A percentile compares a stretch with the other conserved stretches of the same genome.
Conservation (phyloP, 179 eudicot species). For the Silene vulgaris region DNA sequence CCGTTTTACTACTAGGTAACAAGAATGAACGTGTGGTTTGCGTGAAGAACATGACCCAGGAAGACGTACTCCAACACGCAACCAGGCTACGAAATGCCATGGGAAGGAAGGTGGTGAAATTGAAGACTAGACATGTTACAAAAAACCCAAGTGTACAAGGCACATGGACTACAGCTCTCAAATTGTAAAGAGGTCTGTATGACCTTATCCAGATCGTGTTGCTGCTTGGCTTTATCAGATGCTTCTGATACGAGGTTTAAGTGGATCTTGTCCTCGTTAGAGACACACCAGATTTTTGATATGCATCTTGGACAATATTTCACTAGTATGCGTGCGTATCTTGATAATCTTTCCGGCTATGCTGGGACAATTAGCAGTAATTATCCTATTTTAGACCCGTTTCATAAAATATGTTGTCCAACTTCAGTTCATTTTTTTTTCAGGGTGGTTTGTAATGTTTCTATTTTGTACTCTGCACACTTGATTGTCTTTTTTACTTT, state of each 20-base stretch:
- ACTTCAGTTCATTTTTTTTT: neutral
- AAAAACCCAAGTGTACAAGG: slow-evolving; percentile 36
- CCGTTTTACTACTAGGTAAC: slow-evolving; percentile 19
- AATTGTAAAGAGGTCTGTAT: slow-evolving; percentile 11
- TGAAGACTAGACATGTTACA: slow-evolving; percentile 33
- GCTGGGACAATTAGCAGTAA: neutral
- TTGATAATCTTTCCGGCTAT: slow-evolving; percentile 10
- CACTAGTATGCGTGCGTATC: neutral
- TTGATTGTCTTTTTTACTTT: neutral
- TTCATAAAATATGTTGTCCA: neutral
- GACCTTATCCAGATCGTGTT: neutral
- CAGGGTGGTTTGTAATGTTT: neutral
- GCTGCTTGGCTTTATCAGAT: neutral
- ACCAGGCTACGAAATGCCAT: slow-evolving; percentile 30
- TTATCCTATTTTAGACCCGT: neutral
- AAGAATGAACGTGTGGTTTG: slow-evolving; percentile 33
- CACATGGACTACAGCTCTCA: slow-evolving; percentile 33
- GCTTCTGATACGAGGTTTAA: neutral
- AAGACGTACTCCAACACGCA: slow-evolving; percentile 29
- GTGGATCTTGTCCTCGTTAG: neutral
- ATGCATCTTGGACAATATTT: neutral
- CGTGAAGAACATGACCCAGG: slow-evolving; percentile 32
- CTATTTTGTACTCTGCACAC: neutral
- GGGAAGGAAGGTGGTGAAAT: slow-evolving; percentile 34
- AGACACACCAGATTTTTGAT: neutral